Percentiles rank a stretch among this genome's conserved stretches.
Conservation (phyloP, 345 rosid species). For the Schrenkiella parvula region DNA sequence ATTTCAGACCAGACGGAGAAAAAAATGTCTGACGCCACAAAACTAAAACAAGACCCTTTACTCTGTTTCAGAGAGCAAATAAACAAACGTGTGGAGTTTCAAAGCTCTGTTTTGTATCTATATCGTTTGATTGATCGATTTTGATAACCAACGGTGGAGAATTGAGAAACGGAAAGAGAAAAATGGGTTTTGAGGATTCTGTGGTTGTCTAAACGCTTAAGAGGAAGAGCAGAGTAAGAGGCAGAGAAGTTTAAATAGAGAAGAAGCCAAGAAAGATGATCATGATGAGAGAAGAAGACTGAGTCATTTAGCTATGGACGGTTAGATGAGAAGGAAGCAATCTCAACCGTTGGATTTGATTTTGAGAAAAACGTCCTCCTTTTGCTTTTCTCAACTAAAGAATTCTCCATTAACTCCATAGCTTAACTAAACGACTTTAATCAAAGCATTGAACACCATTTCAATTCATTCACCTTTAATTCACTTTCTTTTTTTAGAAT, state of each 20-base stretch:
- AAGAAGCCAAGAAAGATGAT: constrained; percentile 13
- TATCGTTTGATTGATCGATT: background rate
- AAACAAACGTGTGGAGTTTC: background rate
- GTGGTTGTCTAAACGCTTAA: constrained; percentile 21
- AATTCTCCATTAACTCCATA: constrained; percentile 11
- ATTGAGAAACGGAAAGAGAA: background rate
- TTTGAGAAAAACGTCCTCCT: background rate
- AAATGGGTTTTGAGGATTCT: constrained; percentile 1
- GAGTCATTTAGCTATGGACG: constrained; percentile 23
- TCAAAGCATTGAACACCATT: background rate
- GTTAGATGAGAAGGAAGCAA: background rate
- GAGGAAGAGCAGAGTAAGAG: constrained; percentile 17
- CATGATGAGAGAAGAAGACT: background rate
- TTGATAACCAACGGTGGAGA: background rate
- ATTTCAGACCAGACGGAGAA: background rate
- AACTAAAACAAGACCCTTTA: background rate
- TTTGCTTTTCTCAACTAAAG: constrained; percentile 3
- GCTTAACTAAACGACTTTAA: background rate
- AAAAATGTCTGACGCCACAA: background rate
- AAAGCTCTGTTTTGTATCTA: constrained; percentile 10
- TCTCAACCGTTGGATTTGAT: constrained; percentile 21
- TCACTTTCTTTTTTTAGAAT: background rate
- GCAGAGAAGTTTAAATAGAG: constrained; percentile 24
- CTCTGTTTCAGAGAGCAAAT: constrained; percentile 1
- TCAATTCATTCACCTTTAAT: background rate